Conservation (phyloP, 208 protist genomes). For the Crithidia bombi region DNA sequence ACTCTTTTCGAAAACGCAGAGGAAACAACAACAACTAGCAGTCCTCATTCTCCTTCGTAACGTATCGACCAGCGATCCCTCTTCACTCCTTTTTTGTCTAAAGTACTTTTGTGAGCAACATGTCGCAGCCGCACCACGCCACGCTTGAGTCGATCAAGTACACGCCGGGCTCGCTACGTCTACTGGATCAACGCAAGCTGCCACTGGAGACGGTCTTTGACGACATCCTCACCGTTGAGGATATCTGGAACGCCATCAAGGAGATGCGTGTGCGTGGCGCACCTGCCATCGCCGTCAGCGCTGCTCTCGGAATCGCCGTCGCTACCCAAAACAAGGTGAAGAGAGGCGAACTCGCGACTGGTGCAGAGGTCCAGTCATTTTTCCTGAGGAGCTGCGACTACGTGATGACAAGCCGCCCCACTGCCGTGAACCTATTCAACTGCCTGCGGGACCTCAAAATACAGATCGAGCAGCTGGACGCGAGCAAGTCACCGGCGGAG, state of each 20-base stretch:
- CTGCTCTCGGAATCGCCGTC: slow-evolving; percentile 91
- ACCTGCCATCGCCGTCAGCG: slow-evolving; percentile 96
- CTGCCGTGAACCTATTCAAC: slow-evolving; percentile 96
- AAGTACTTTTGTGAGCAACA: slow-evolving; percentile 7
- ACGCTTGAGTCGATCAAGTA: slow-evolving; percentile 90
- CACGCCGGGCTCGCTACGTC: slow-evolving; percentile 48
- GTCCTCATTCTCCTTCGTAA: slow-evolving; percentile 1
- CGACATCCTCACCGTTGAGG: slow-evolving; percentile 78
- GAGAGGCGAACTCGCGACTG: slow-evolving; percentile 31
- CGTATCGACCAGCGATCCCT: neutral
- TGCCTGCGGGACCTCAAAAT: slow-evolving; percentile 72
- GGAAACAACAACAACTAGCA: too few species aligned
- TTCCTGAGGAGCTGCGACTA: slow-evolving; percentile 82
- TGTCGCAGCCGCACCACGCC: slow-evolving; percentile 50
- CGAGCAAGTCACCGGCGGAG: slow-evolving; percentile 20
- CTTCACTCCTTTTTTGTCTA: neutral
- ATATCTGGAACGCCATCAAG: slow-evolving; percentile 90
- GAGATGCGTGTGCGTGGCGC: slow-evolving; percentile 96
- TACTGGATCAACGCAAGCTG: slow-evolving; percentile 89
- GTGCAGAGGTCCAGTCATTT: slow-evolving; percentile 50
- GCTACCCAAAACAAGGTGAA: slow-evolving; percentile 56
- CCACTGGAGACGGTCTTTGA: slow-evolving; percentile 85
- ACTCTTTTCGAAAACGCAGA: too few species aligned
- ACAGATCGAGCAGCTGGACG: slow-evolving; percentile 39
- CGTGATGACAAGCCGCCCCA: slow-evolving; percentile 93